Percentiles rank a stretch among this genome's conserved stretches.
Conservation (phyloP, 768 basidiomycete species). For the Boletus sensibilis region DNA sequence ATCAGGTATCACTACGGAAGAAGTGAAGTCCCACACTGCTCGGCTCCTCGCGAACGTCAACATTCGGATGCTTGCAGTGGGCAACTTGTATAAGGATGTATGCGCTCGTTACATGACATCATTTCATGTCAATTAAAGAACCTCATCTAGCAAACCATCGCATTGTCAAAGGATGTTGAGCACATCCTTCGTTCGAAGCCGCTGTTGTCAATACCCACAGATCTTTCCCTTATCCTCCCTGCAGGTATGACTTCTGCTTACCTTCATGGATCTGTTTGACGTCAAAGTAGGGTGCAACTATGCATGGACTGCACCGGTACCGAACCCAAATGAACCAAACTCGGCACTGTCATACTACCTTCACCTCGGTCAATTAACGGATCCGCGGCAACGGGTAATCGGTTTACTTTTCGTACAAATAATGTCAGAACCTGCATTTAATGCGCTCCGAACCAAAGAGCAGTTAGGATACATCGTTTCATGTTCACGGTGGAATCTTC, state of each 20-base stretch:
- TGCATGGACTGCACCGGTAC: constrained; percentile 62
- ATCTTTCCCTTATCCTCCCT: constrained; percentile 63
- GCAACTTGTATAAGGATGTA: constrained; percentile 85
- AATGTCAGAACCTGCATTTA: constrained; percentile 88
- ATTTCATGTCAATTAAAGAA: not conserved
- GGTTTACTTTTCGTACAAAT: constrained; percentile 79
- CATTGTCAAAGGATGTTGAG: constrained; percentile 71
- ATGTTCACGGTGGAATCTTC: constrained; percentile 52
- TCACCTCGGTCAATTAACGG: constrained; percentile 67
- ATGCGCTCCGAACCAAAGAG: constrained; percentile 87
- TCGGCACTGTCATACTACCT: constrained; percentile 84
- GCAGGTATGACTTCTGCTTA: constrained; percentile 44
- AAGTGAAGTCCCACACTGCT: constrained; percentile 61
- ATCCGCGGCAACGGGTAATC: constrained; percentile 63
- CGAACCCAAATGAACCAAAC: constrained; percentile 86
- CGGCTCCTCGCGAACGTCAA: constrained; percentile 63
- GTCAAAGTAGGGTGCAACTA: constrained; percentile 59
- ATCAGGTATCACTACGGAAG: constrained; percentile 67
- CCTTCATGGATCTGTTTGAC: constrained; percentile 10
- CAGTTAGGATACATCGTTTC: constrained; percentile 93
- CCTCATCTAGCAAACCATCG: constrained; percentile 65
- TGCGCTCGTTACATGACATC: constrained; percentile 24
- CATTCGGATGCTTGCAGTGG: constrained; percentile 72
- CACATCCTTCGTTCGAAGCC: constrained; percentile 55
- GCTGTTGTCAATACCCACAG: constrained; percentile 38